Evolutionary conservation across 2,329 filamentous ascomycete genomes (phyloP), one percentile per base, ranked within the genome.

Genomic region (Conoideocrella luteorostrata): DNA sequence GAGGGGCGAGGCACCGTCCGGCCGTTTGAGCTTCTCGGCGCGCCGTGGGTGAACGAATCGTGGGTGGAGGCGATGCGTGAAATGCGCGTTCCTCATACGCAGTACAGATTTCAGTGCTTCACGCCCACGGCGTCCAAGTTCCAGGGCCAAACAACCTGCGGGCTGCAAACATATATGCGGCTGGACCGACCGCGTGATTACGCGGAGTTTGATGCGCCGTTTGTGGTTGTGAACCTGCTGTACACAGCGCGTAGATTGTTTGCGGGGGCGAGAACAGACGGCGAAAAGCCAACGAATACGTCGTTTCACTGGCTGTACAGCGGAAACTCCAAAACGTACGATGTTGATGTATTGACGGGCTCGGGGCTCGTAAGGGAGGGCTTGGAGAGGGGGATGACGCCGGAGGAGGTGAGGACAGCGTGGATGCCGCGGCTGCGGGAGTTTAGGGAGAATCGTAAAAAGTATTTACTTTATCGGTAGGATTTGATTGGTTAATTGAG

Each of bases 21-120:
- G 7, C 47, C 47, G 3, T 49, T 49, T 42, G 47, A 49, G 34
- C 36, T 49, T 13, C 41, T 49, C 5, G 47, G 47, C 17, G 47
- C 47, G 17, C 47, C 47, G 5, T 49, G 47, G 47, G 38, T 21
- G 4, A 49, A 49, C 38, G 47, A 49, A 32, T 44, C 47, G n/a
- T 49, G 47, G 47, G 33, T 33, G 12, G 15, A 32, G 7, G 47
- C 33, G 18, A 49, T 49, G 47, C 30, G 47, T 5, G 29, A 34
- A 4, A 29, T 39, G 21, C 21, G 30, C 10, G 43, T 49, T 23
- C 41, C 44, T 9, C 20, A 44, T 18, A 47, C 47, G 11, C n/a
- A 42, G 4, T 49, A 47, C 39, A 41, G 47, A 4, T 49, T 49
- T 26, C 40, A 44, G 33, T 49, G 47, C 39, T 49, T 49, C 34